Evolutionary conservation across 805 yeast species (phyloP).

Genomic region (Kregervanrija fluxuum): DNA sequence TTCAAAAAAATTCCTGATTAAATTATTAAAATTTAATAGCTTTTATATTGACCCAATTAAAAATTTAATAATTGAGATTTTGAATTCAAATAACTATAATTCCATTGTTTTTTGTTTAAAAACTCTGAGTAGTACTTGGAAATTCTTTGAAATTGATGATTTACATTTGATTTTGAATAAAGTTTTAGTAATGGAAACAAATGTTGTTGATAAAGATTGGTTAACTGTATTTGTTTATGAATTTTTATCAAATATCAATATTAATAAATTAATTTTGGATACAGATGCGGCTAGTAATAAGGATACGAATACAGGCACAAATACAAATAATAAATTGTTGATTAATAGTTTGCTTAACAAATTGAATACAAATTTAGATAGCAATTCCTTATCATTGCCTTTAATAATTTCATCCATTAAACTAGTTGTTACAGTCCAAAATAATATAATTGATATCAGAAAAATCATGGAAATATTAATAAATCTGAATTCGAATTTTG

Average conservation of each 20-base stretch:
- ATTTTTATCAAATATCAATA: conserved; percentile 4
- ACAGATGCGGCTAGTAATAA: background rate
- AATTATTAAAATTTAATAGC: too few relatives aligned
- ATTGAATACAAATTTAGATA: background rate
- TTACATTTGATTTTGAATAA: background rate
- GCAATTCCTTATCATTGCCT: conserved; percentile 31
- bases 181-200: background rate
- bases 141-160: too few relatives aligned
- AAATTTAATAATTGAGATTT: too few relatives aligned
- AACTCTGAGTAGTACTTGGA: too few relatives aligned
- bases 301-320: background rate
- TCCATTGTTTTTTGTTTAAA: too few relatives aligned
- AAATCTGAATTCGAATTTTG: conserved; percentile 63
- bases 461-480: conserved; percentile 73
- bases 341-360: too few relatives aligned
- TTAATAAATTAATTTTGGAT: background rate
- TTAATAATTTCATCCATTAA: conserved; percentile 17
- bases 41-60: too few relatives aligned
- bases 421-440: conserved; percentile 7
- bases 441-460: conserved; percentile 38
- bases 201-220: conserved; percentile 7
- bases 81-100: too few relatives aligned
- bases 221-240: conserved; percentile 9
- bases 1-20: too few relatives aligned
- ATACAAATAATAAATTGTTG: background rate